phyloP scores from a whole-genome alignment of 1,284 basidiomycete species.

The Ustilago lituana region DNA sequence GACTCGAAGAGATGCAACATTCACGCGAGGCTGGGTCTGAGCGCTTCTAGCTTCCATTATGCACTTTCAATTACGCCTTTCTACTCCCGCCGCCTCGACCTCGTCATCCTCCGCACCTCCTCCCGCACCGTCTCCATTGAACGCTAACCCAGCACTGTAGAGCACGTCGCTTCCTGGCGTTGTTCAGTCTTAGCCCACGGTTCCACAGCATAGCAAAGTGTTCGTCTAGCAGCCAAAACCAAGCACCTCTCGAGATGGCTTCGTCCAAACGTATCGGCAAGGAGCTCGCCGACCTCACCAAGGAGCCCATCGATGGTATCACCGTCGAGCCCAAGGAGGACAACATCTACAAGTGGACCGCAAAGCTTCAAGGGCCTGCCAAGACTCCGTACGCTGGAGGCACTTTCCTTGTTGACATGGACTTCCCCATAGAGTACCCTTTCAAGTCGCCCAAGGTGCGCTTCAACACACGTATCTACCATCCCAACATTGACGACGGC shows the following conservation, averaged over 20 bases:
- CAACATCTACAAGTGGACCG: conserved; percentile 62
- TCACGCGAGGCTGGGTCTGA: no score
- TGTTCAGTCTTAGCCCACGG: no score
- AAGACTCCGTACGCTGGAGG: conserved; percentile 62
- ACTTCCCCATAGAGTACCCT: conserved; percentile 67
- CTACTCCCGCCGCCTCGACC: no score
- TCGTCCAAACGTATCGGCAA: conserved; percentile 49
- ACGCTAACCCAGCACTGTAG: no score
- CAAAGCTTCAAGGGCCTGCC: conserved; percentile 46
- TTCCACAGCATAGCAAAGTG: neutral
- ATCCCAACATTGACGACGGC: conserved; percentile 66
- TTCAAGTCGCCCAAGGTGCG: conserved; percentile 66
- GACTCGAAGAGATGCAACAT: no score
- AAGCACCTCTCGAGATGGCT: conserved; percentile 19
- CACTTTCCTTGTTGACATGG: conserved; percentile 61
- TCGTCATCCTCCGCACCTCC: no score
- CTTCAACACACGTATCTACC: conserved; percentile 64
- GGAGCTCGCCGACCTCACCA: conserved; percentile 57
- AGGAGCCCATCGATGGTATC: conserved; percentile 53
- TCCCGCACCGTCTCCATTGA: no score
- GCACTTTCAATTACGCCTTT: no score
- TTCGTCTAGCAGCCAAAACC: neutral
- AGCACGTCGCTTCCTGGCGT: no score
- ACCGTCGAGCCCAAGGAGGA: conserved; percentile 51
- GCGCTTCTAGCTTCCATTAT: no score